phyloP scores from a whole-genome alignment of 768 basidiomycete genomes.

The Lentinus brumalis region DNA sequence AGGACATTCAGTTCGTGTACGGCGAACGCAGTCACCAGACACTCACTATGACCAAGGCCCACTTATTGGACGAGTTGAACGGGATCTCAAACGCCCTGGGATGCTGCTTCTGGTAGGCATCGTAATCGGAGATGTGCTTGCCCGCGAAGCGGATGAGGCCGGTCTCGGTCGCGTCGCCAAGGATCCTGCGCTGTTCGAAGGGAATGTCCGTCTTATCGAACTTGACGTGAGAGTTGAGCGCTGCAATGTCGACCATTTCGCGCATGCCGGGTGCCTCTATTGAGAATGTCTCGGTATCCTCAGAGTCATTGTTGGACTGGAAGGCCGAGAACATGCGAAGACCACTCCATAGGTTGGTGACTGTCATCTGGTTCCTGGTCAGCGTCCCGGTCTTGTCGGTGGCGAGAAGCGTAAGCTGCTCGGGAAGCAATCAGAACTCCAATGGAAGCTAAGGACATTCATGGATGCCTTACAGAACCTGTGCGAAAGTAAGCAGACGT shows the following conservation, averaged over 20 bases:
- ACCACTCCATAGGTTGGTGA: conserved; percentile 69
- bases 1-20: neutral
- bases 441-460: conserved; percentile 9
- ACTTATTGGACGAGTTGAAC: conserved; percentile 75
- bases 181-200: conserved; percentile 60
- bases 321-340: conserved; percentile 64
- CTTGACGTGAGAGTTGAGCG: conserved; percentile 69
- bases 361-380: conserved; percentile 75
- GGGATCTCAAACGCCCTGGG: conserved; percentile 74
- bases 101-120: conserved; percentile 48
- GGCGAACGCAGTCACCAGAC: neutral
- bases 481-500: neutral
- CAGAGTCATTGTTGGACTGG: conserved; percentile 71
- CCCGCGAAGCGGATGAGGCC: conserved; percentile 70
- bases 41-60: conserved; percentile 69
- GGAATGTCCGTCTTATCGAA: conserved; percentile 66
- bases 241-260: conserved; percentile 65
- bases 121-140: conserved; percentile 55
- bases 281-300: conserved; percentile 51
- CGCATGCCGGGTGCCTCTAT: conserved; percentile 58
- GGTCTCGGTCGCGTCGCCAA: conserved; percentile 79
- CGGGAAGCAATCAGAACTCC: conserved; percentile 30
- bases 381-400: conserved; percentile 76
- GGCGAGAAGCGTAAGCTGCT: conserved; percentile 55
- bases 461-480: conserved; percentile 25